Percentiles rank a stretch among this genome's conserved stretches.
phyloP scores from a whole-genome alignment of 75 land plant genomes.

The Cryptomeria japonica region DNA sequence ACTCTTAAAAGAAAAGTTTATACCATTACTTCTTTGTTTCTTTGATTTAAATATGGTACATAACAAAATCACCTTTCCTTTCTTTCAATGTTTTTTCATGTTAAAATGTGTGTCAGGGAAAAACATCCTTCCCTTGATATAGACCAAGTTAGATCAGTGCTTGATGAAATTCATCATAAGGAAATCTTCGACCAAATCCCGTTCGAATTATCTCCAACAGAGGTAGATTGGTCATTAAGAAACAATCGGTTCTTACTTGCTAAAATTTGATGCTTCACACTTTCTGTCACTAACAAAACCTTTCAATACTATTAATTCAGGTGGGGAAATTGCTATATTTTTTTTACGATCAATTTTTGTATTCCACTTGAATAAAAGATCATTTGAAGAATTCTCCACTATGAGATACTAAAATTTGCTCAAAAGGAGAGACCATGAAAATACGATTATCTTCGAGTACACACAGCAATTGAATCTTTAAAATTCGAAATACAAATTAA shows the following conservation, averaged over 20 bases:
- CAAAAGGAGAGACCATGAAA: too few species aligned
- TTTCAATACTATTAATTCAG: neutral
- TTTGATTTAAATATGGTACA: neutral
- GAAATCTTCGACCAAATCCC: too few species aligned
- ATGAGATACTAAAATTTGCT: too few species aligned
- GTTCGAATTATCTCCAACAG: slow-evolving; percentile 10
- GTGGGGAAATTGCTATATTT: neutral
- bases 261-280: neutral
- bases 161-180: too few species aligned
- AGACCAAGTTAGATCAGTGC: neutral
- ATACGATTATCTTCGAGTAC: too few species aligned
- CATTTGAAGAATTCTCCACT: too few species aligned
- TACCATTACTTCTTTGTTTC: neutral
- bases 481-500: too few species aligned
- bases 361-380: too few species aligned
- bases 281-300: neutral
- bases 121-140: slow-evolving; percentile 5
- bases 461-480: too few species aligned
- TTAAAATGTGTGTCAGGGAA: slow-evolving; percentile 14
- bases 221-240: slow-evolving; percentile 3
- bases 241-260: neutral
- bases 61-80: neutral
- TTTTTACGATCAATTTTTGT: too few species aligned
- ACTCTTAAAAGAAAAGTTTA: neutral
- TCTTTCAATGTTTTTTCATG: neutral